Base-by-base conservation (phyloP, 2,329 filamentous ascomycete species). In the Aspergillus intermedius region DNA sequence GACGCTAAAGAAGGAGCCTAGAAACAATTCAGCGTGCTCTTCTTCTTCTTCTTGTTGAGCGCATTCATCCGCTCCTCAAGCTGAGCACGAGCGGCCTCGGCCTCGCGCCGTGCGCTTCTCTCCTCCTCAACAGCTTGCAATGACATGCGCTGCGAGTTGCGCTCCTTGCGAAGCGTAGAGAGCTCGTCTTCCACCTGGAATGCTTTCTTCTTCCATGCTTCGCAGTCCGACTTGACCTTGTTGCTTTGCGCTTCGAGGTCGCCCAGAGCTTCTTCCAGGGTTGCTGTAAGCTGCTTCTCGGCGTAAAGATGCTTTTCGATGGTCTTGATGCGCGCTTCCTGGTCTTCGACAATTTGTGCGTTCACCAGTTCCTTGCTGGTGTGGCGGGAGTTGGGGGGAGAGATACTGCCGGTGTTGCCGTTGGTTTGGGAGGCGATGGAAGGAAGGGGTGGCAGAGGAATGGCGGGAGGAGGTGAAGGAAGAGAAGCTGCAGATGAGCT, bases 1-100 rank as follows among this genome's bases (percentile, higher is more conserved):
- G 34, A 17, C n/a, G 5, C 37, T 6, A 40, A 40, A 19, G 37
- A 25, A 13, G 4, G 7, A 21, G 3, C 44, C 71, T 89, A 96
- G 77, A 98, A 98, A 80, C 93, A 98, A 76, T 96, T 97, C 71
- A 98, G 79, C 58, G 87, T 91, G 80, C 95, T 95, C 81, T 77
- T 78, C 72, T 94, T 91, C 80, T 91, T 95, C 77, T 94, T 93
- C 75, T 87, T 86, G 72, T 85, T 91, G 68, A 93, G 86, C 50
- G 87, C 85, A 63, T 91, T 90, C 84, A 98, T 98, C 49, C 91
- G 82, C 74, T 95, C 89, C 73, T 98, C 91, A 22, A 98, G 80
- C 62, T 95, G 88, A 35, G 86, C 87, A 47, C 87, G 80, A 40
- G 93, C 93, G 56, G 87, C 83, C 75, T 98, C 93, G 32, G 94